Evolutionary conservation across 768 basidiomycete species (phyloP).

Genomic region (Porphyrellus cyaneotinctus): DNA sequence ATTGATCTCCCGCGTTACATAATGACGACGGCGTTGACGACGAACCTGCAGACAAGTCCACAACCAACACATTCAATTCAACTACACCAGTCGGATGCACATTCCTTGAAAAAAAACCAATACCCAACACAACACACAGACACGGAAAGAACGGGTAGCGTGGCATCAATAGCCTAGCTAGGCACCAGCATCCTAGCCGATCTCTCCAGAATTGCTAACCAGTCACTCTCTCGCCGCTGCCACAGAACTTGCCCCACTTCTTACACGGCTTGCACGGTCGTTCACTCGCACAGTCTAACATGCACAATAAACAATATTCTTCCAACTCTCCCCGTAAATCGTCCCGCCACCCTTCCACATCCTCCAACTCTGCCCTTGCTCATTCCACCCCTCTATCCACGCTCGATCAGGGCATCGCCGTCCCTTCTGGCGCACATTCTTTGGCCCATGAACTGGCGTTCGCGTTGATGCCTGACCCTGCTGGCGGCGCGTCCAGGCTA

Average conservation of each 20-base stretch:
- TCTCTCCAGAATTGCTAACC: constrained; percentile 11
- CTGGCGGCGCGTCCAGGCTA: constrained; percentile 60
- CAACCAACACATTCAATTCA: constrained; percentile 6
- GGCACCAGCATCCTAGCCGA: constrained; percentile 1
- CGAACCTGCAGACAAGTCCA: background rate
- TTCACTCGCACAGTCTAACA: constrained; percentile 4
- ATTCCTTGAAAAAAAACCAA: constrained; percentile 22
- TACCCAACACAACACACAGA: too few relatives aligned
- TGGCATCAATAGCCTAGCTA: background rate
- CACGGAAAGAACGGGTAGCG: constrained; percentile 1
- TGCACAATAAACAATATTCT: constrained; percentile 25
- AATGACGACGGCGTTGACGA: constrained; percentile 6
- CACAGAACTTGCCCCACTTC: constrained; percentile 12
- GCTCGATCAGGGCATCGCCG: constrained; percentile 29
- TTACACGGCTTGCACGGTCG: background rate
- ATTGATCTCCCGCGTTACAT: constrained; percentile 9
- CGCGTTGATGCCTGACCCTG: constrained; percentile 85
- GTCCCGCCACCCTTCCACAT: constrained; percentile 28
- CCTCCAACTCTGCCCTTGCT: constrained; percentile 15
- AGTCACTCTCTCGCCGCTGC: constrained; percentile 7
- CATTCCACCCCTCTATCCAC: constrained; percentile 30
- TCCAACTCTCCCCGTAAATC: constrained; percentile 29
- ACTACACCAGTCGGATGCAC: constrained; percentile 23
- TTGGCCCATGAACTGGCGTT: constrained; percentile 85
- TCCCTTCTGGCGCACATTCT: constrained; percentile 46